Evolutionary conservation across 257 asterid genomes (phyloP), one percentile per base, ranked within the genome.

Genomic region (Solanum bukasovii): DNA sequence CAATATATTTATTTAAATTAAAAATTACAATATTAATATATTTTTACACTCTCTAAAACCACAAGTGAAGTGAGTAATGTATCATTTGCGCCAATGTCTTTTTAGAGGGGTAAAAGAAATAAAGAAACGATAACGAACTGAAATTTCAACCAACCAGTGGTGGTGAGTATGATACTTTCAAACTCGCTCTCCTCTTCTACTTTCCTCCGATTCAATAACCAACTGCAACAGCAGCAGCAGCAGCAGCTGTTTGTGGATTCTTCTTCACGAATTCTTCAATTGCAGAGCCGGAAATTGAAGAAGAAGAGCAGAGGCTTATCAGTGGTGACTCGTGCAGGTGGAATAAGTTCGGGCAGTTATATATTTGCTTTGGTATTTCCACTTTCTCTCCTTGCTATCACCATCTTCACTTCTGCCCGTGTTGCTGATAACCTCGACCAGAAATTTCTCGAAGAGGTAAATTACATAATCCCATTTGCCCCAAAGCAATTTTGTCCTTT

Each of bases 381-480:
- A 3, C 87, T 95, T 25, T 92, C 98, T 52, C 98, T 95, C 65
- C 94, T 95, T 59, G 98, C 93, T 0, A 90, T 89, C 61, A 95
- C 98, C 59, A 73, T 92, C 82, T 61, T 94, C 91, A 92, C 95
- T 52, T 90, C 98, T 16, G 73, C 91, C 2, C 91, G 93, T 89
- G 85, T 95, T 87, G 93, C 94, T 20, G 98, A 95, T 88, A 88
- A 92, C 91, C 96, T 95, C 75, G 98, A 95, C 90, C 88, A 93
- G 85, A 92, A 95, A 88, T 95, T 91, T 88, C 89, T 93, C 16
- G 98, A 95, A 90, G 98, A 95, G 98, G 98, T 94, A 84, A 13
- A 7, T 13, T 42, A 25, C 7, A 38, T 25, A 12, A 7, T 77
- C 29, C 34, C 21, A 1, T 37, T 23, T 23, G 16, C 31, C 71